A percentile compares a stretch with the other conserved stretches of the same genome.
phyloP scores from a whole-genome alignment of 768 basidiomycete genomes.

The Mycena olivaceomarginata region DNA sequence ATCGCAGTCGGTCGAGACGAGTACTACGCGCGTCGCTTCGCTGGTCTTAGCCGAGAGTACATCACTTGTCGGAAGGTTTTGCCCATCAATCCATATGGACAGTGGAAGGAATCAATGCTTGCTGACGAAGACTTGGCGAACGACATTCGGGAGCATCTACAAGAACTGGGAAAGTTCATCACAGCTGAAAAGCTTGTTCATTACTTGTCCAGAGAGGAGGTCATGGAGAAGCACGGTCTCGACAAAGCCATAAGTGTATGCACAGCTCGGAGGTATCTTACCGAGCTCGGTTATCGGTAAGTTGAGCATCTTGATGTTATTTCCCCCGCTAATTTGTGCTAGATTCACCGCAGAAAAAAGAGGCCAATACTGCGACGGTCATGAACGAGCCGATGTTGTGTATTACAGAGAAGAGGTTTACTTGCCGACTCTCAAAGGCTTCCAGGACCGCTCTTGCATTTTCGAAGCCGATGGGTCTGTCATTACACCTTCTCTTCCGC shows the following conservation, averaged over 20 bases:
- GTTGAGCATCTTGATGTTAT: background rate
- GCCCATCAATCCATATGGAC: too few relatives aligned
- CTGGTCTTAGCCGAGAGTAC: background rate
- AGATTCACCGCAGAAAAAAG: background rate
- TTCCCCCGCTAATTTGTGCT: background rate
- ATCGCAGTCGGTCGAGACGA: background rate
- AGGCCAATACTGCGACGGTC: conserved; percentile 25
- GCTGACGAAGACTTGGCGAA: background rate
- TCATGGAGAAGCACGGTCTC: background rate
- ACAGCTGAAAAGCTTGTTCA: background rate
- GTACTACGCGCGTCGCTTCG: background rate
- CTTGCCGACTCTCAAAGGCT: conserved; percentile 44
- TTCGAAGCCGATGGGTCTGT: background rate
- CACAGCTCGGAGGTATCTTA: background rate
- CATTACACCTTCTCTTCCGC: background rate
- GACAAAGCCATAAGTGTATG: background rate
- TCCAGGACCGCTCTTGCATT: conserved; percentile 26
- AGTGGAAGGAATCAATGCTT: background rate
- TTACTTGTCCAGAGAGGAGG: background rate
- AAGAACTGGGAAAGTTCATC: background rate
- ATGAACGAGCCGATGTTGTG: conserved; percentile 47
- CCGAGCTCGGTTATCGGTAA: background rate
- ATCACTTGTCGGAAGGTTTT: background rate
- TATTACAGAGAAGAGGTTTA: conserved; percentile 48
- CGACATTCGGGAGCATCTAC: background rate